Evolutionary conservation across 352 stramenopile genomes (phyloP), one percentile per base, ranked within the genome.

Genomic region (Blastocystis sp.): DNA sequence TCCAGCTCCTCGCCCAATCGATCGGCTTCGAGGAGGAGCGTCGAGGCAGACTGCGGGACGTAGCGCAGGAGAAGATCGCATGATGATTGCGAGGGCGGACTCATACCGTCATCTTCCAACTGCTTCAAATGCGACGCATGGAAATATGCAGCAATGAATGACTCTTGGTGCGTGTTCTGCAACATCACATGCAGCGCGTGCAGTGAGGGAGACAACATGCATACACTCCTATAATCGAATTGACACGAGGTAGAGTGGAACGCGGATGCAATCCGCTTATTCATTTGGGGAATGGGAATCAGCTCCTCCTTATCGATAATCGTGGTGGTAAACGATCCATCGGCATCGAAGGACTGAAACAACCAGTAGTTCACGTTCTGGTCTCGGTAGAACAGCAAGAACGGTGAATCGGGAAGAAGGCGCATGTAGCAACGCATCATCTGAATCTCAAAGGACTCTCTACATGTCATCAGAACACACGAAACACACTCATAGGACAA

Each of bases 371-470:
- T 59, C 3, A 67, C 60, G 37, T 35, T 55, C 26, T 62, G 41
- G 55, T 66, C 41, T n/a, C 66, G 9, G 35, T 85, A 85, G 26
- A 67, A 85, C 12, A 85, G 33, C 9, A 85, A 6, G 61, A 85
- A 85, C 13, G 74, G 74, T 50, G 51, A 39, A n/a, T 85, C 74
- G 1, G 74, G 74, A 45, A 85, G 51, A n/a, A 85, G 74, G 12
- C 74, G 51, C 33, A 85, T 85, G 51, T 85, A 85, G 61, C 74
- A 85, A n/a, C 74, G 74, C 6, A 59, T 85, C 51, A 85, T 85
- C 26, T 85, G 74, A 9, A 85, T 63, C 26, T 85, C 74, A 31
- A 85, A 85, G 19, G 74, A 85, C 29, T 85, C 74, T 70, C 74
- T 85, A n/a, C 35, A 26, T 16, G 24, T 51, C 2, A 70, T 29